Evolutionary conservation across 225 moss, liverwort and hornwort genomes (phyloP).

Genomic region (Sphagnum contortum): DNA sequence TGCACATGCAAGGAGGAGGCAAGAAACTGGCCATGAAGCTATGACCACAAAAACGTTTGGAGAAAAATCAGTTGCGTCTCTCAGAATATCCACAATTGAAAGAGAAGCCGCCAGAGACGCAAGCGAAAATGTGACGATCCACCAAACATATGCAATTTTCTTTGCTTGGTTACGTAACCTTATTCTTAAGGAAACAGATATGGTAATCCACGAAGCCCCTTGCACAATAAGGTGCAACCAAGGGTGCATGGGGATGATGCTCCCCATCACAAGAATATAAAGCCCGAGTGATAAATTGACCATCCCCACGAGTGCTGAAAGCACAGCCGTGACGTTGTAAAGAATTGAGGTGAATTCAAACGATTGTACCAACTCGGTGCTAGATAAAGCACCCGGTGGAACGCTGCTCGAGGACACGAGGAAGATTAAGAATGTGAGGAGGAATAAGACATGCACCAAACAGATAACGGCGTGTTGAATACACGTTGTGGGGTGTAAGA

Average conservation of each 20-base stretch:
- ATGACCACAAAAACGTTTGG: conserved; percentile 19
- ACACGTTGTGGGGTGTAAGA: conserved; percentile 11
- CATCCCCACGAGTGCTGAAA: conserved; percentile 24
- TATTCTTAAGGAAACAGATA: conserved; percentile 36
- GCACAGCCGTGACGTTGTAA: conserved; percentile 31
- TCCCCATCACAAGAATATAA: conserved; percentile 5
- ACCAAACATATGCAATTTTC: conserved; percentile 49
- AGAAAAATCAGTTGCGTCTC: conserved; percentile 9
- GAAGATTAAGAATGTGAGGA: conserved; percentile 22
- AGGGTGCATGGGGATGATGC: conserved; percentile 9
- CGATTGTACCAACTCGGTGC: conserved; percentile 22
- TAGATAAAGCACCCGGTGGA: conserved; percentile 33
- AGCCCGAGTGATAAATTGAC: conserved; percentile 14
- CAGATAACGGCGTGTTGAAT: conserved; percentile 40
- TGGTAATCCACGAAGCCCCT: conserved; percentile 44
- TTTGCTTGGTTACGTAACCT: conserved; percentile 37
- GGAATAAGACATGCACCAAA: conserved; percentile 29
- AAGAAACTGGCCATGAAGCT: conserved; percentile 42
- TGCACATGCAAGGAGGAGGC: conserved; percentile 37
- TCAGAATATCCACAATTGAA: conserved; percentile 22
- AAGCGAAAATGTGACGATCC: conserved; percentile 43
- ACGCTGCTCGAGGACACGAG: conserved; percentile 21
- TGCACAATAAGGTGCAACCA: conserved; percentile 32
- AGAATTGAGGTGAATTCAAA: conserved; percentile 36
- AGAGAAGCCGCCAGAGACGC: conserved; percentile 18